These are phyloP conservation scores for Westerdykella aurantiaca DNA, from an alignment of 2,329 filamentous ascomycete genomes.

Conservation along the genomic window DNA sequence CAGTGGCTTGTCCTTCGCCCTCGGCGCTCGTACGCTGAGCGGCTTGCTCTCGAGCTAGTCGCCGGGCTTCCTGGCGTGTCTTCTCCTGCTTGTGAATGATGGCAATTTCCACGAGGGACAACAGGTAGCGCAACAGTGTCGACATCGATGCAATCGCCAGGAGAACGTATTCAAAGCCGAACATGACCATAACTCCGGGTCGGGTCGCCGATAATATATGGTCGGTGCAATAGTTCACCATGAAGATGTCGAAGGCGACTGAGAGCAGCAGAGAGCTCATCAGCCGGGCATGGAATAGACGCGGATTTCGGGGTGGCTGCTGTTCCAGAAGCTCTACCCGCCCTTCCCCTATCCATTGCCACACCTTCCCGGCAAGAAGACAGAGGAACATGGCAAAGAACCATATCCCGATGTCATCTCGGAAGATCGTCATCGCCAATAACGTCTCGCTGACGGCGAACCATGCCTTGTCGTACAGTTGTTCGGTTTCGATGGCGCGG, in stretches of 20 bases:
- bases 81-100: constrained; percentile 70
- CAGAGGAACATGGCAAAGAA: constrained; percentile 95
- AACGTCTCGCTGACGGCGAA: constrained; percentile 96
- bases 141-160: constrained; percentile 74
- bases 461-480: constrained; percentile 96
- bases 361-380: constrained; percentile 89
- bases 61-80: constrained; percentile 47
- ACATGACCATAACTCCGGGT: constrained; percentile 99
- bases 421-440: constrained; percentile 95
- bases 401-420: constrained; percentile 89
- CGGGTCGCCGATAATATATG: constrained; percentile 80
- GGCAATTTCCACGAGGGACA: constrained; percentile 71
- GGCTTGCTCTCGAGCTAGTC: constrained; percentile 56
- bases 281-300: constrained; percentile 79
- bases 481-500: constrained; percentile 90
- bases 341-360: constrained; percentile 97
- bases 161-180: constrained; percentile 94
- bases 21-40: constrained; percentile 49
- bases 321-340: constrained; percentile 92
- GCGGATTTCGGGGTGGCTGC: constrained; percentile 83
- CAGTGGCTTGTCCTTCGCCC: constrained; percentile 22
- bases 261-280: constrained; percentile 73
- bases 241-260: constrained; percentile 69
- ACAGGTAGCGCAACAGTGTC: constrained; percentile 69
- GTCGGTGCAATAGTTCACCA: constrained; percentile 75